Evolutionary conservation across 2,329 filamentous ascomycete genomes (phyloP).

Genomic region (Stachybotrys elegans): DNA sequence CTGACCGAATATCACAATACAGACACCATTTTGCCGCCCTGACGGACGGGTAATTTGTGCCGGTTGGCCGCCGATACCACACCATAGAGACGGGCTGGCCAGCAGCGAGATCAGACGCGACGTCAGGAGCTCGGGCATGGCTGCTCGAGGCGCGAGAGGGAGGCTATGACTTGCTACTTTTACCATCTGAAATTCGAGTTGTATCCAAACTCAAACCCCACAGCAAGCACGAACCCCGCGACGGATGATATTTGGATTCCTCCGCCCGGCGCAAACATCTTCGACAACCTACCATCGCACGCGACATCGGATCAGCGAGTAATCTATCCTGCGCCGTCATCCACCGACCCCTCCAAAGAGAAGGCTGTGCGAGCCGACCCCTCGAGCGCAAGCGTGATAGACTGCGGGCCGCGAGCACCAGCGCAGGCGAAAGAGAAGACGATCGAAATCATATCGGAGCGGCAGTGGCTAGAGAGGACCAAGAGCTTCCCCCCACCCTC

Average conservation of each 20-base stretch:
- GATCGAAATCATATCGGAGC: slow-evolving; percentile 32
- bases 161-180: slow-evolving; percentile 56
- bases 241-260: slow-evolving; percentile 45
- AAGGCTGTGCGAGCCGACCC: slow-evolving; percentile 3
- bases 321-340: not conserved
- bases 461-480: slow-evolving; percentile 33
- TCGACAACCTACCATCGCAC: slow-evolving; percentile 51
- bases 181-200: slow-evolving; percentile 65
- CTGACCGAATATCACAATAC: no score
- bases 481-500: slow-evolving; percentile 37
- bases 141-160: slow-evolving; percentile 1
- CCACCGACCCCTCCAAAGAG: not conserved
- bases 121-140: not conserved
- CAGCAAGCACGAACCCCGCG: slow-evolving; percentile 7
- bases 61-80: no score
- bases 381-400: slow-evolving; percentile 34
- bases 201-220: slow-evolving; percentile 42
- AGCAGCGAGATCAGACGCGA: no score
- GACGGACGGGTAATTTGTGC: no score
- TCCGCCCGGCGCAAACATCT: slow-evolving; percentile 41
- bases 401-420: slow-evolving; percentile 40
- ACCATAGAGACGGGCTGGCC: no score
- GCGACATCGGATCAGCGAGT: slow-evolving; percentile 22
- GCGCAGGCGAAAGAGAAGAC: slow-evolving; percentile 26
- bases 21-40: no score